Conservation (phyloP, 1,284 basidiomycete species). For the Tremellales sp. region DNA sequence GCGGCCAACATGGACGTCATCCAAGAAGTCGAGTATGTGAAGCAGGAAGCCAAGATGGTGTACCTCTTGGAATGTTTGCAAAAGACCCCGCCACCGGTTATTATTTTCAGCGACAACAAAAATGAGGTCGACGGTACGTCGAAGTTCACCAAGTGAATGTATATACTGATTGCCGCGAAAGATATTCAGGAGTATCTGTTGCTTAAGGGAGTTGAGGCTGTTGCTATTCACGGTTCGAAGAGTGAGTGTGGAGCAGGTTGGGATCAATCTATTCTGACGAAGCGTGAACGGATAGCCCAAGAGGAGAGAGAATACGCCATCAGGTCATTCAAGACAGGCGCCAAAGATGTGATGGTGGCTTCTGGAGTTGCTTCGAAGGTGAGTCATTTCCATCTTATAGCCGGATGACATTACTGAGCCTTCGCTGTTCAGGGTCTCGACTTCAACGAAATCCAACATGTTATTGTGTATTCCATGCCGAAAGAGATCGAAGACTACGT, state of each 20-base stretch:
- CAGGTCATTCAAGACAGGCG: constrained; percentile 91
- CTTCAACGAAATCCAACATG: constrained; percentile 84
- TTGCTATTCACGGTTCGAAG: constrained; percentile 97
- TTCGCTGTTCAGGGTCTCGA: constrained; percentile 65
- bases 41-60: constrained; percentile 99
- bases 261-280: constrained; percentile 2
- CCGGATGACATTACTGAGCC: not conserved
- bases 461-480: constrained; percentile 81
- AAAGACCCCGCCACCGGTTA: constrained; percentile 97
- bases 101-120: constrained; percentile 98
- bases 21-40: constrained; percentile 97
- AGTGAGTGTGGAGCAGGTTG: constrained; percentile 53
- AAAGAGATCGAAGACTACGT: constrained; percentile 96
- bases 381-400: too few species aligned
- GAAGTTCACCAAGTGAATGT: not conserved
- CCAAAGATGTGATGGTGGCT: constrained; percentile 99
- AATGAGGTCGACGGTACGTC: constrained; percentile 89
- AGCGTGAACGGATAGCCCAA: constrained; percentile 61
- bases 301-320: constrained; percentile 99
- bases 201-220: constrained; percentile 95
- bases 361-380: constrained; percentile 96
- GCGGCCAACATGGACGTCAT: constrained; percentile 96
- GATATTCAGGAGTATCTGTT: constrained; percentile 98
- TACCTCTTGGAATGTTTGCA: constrained; percentile 96
- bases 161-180: constrained; percentile 36